Percentiles rank a stretch among this genome's conserved stretches.
Evolutionary conservation across 129 eudicot genomes (phyloP).

Genomic region (Ambrosia trifida): DNA sequence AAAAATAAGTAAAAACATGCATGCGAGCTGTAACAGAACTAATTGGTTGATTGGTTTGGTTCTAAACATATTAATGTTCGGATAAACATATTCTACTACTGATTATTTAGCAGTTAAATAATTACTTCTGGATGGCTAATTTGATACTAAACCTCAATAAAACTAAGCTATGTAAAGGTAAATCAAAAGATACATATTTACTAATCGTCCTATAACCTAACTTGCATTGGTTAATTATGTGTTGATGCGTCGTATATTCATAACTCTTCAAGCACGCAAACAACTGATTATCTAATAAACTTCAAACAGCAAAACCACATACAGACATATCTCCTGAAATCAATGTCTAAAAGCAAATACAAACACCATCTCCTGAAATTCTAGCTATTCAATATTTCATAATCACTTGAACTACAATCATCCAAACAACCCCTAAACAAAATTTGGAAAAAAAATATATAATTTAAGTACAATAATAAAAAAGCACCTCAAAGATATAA

Average conservation of each 20-base stretch:
- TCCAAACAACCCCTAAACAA: conserved; percentile 4
- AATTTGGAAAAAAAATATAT: background rate
- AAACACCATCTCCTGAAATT: background rate
- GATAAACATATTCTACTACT: background rate
- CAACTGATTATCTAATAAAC: background rate
- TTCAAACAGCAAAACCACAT: background rate
- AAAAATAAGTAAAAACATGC: conserved; percentile 1
- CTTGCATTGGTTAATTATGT: background rate
- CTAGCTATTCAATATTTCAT: background rate
- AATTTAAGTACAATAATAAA: background rate
- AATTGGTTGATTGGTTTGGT: background rate
- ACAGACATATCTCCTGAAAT: background rate
- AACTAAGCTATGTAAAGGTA: background rate
- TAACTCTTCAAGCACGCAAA: background rate
- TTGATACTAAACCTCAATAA: background rate
- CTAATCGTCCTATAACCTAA: background rate
- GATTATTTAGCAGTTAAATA: background rate
- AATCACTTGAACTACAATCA: background rate
- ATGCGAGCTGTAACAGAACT: background rate
- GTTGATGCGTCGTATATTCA: background rate
- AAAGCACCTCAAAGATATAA: conserved; percentile 6
- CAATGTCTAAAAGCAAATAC: background rate
- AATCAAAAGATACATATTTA: background rate
- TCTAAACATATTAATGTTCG: background rate
- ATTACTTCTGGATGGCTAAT: background rate